These are phyloP conservation scores for Globisporangium echinulatum DNA, from an alignment of 352 stramenopile species.

Conservation along the genomic window DNA sequence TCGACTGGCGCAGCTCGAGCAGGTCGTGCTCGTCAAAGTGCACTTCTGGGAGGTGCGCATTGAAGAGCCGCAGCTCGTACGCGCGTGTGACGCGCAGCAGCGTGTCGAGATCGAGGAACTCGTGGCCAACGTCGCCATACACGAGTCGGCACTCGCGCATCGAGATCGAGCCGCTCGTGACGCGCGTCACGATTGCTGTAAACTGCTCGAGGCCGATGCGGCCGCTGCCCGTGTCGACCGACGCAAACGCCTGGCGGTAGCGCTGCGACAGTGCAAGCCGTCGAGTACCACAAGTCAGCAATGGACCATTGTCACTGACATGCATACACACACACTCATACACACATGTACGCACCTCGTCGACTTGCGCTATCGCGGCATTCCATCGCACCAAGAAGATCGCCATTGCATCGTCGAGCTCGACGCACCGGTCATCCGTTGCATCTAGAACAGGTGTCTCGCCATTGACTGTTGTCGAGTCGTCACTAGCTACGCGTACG, in stretches of 20 bases:
- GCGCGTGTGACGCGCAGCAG: conserved; percentile 45
- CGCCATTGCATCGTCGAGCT: conserved; percentile 63
- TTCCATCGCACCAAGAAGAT: conserved; percentile 56
- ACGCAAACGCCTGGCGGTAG: conserved; percentile 45
- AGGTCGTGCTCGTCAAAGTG: conserved; percentile 38
- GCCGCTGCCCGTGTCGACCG: conserved; percentile 31
- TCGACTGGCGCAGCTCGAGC: conserved; percentile 34
- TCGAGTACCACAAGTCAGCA: too few species aligned
- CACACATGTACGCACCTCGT: conserved; percentile 29
- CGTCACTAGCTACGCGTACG: not conserved
- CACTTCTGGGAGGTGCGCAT: conserved; percentile 44
- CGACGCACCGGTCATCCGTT: conserved; percentile 19
- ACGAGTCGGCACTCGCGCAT: conserved; percentile 55
- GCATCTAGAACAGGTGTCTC: too few species aligned
- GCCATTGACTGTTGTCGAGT: too few species aligned
- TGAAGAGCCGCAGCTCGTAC: conserved; percentile 57
- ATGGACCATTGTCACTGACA: too few species aligned
- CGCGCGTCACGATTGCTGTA: conserved; percentile 58
- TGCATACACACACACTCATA: not conserved
- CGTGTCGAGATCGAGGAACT: conserved; percentile 52
- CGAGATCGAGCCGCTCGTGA: conserved; percentile 40
- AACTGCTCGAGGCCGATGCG: conserved; percentile 69
- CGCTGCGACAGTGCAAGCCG: conserved; percentile 13
- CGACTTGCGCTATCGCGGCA: conserved; percentile 30
- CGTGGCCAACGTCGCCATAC: conserved; percentile 51